Evolutionary conservation across 1,284 basidiomycete species (phyloP), one percentile per base, ranked within the genome.

Genomic region (Cryptococcus jaspeensis): DNA sequence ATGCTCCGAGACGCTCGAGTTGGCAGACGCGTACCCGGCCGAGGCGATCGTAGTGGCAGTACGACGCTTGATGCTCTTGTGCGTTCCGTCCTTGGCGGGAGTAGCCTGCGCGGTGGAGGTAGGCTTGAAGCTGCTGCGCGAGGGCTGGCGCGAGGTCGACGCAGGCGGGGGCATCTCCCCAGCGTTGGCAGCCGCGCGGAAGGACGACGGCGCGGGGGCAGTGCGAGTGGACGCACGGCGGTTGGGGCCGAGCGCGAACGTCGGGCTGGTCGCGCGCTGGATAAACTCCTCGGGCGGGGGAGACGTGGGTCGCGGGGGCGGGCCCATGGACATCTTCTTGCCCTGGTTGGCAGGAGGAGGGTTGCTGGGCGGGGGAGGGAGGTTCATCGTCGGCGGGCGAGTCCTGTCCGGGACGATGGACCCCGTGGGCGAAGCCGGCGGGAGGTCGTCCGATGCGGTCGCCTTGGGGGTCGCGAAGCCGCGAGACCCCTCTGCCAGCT

Each of bases 261-360:
- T 85, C 0, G 92, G 90, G 0, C 90, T 91, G 1, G 89, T 89
- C 1, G 91, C 89, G 23, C 91, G 87, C 64, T 89, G 86, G 59
- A 93, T 85, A 65, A 92, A 87, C 58, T 95, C 91, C 13, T 87
- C 81, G 5, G 92, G 92, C 5, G 92, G 91, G 1, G 92, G 91
- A 0, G 92, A 95, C 0, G 85, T 88, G 0, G 92, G 91, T 50
- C 91, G 82, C 20, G 88, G 87, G 4, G 92, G 91, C 8, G 87
- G 85, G 32, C 67, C 70, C 25, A 69, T 72, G 3, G 72, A 72
- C 69, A 73, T 73, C 59, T 72, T 75, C 65, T 73, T 77, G 6
- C 68, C 62, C 0, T 65, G 55, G 6, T 74, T 81, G 0, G 85
- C 80, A 11, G 91, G 89, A 8, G 92, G 92, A 0, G 89, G 91